Evolutionary conservation across 345 rosid genomes (phyloP).

Genomic region (Mercurialis annua): DNA sequence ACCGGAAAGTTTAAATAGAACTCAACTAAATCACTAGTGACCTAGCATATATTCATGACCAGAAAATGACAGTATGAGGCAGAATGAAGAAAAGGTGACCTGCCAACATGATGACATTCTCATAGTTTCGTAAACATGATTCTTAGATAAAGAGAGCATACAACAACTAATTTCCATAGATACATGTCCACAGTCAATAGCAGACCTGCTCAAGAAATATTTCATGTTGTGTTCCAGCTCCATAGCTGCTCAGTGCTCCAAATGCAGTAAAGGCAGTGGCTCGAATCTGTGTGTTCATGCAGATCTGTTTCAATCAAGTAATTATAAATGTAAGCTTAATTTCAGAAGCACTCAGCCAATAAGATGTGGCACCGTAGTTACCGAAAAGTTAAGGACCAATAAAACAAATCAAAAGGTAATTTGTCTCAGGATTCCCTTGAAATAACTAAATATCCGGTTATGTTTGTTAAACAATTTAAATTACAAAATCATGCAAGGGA

Average conservation of each 20-base stretch:
- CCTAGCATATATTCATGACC: neutral
- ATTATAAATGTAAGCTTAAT: conserved; percentile 1
- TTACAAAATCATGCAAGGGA: no score
- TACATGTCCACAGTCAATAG: neutral
- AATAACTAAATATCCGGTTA: neutral
- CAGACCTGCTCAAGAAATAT: conserved; percentile 91
- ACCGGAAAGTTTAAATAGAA: neutral
- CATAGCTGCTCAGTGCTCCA: conserved; percentile 79
- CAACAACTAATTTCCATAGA: neutral
- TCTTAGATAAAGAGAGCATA: neutral
- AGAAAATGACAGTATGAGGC: neutral
- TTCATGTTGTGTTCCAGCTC: conserved; percentile 58
- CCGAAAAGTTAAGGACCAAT: neutral
- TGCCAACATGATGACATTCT: neutral
- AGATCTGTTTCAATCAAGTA: conserved; percentile 39
- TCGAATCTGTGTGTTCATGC: conserved; percentile 81
- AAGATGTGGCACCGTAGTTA: neutral
- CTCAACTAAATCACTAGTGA: neutral
- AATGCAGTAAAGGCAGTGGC: conserved; percentile 83
- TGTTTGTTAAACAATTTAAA: no score
- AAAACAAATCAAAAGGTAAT: neutral
- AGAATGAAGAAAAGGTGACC: neutral
- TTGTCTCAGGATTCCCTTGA: neutral
- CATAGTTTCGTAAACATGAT: neutral
- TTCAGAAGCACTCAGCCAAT: neutral